phyloP scores from a whole-genome alignment of 2,329 filamentous ascomycete genomes.

The Colletotrichum sp. region DNA sequence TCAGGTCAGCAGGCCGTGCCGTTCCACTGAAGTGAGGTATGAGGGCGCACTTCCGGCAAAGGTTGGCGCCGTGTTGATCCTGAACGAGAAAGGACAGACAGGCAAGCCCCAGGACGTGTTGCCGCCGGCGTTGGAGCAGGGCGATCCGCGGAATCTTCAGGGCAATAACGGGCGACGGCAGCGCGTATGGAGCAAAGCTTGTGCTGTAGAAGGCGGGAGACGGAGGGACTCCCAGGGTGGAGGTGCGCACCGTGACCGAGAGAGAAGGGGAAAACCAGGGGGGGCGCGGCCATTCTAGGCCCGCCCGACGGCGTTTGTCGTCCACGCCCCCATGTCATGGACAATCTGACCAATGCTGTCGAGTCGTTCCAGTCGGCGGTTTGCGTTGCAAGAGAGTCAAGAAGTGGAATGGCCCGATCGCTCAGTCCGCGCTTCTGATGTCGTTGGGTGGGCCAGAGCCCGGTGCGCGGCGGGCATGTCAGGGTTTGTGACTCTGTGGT shows the following conservation, averaged over 20 bases:
- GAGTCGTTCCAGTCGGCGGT: background rate
- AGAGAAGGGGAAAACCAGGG: background rate
- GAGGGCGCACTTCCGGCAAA: background rate
- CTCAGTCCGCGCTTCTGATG: background rate
- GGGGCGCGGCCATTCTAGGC: conserved; percentile 8
- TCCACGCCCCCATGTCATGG: conserved; percentile 16
- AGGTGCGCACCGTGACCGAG: background rate
- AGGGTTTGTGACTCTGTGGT: conserved; percentile 17
- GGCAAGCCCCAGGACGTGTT: background rate
- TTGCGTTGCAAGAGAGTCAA: background rate
- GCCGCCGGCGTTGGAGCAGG: background rate
- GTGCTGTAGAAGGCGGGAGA: background rate
- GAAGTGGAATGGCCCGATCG: conserved; percentile 5
- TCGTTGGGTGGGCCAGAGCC: conserved; percentile 8
- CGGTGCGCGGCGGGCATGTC: conserved; percentile 9
- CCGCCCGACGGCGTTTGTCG: conserved; percentile 11
- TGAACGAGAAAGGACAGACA: background rate
- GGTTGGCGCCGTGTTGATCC: background rate
- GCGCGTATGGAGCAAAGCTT: background rate
- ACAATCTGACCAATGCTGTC: background rate
- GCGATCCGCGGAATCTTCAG: background rate
- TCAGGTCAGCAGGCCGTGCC: background rate
- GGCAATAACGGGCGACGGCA: background rate
- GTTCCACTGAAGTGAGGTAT: background rate
- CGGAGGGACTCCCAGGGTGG: background rate